Evolutionary conservation across 1,284 basidiomycete species (phyloP).

Genomic region (Boletellus deceptivus): DNA sequence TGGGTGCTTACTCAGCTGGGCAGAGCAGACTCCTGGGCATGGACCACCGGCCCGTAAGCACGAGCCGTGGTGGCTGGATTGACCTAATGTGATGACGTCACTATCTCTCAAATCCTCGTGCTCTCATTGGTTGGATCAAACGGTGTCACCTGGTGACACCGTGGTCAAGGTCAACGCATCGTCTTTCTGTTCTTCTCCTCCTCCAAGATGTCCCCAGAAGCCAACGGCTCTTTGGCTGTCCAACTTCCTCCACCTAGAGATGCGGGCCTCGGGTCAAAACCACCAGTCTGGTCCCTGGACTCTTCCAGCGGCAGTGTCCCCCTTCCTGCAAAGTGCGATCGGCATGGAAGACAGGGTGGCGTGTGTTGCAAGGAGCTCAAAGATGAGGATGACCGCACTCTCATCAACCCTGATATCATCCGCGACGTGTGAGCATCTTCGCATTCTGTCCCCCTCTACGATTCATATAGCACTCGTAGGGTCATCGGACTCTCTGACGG

Average conservation of each 20-base stretch:
- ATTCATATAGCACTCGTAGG: slow-evolving; percentile 39
- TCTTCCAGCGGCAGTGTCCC: slow-evolving; percentile 41
- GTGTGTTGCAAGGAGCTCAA: slow-evolving; percentile 84
- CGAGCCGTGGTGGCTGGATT: too few species aligned
- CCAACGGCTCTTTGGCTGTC: slow-evolving; percentile 8
- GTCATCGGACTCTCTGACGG: slow-evolving; percentile 96
- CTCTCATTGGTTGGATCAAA: neutral
- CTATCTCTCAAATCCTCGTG: too few species aligned
- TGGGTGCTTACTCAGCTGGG: too few species aligned
- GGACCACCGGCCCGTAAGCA: too few species aligned
- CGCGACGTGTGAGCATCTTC: slow-evolving; percentile 68
- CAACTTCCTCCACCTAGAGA: slow-evolving; percentile 18
- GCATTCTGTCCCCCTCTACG: neutral
- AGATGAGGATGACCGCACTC: slow-evolving; percentile 69
- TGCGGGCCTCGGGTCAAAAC: slow-evolving; percentile 27
- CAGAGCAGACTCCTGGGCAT: too few species aligned
- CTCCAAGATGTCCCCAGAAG: slow-evolving; percentile 20
- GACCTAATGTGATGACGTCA: too few species aligned
- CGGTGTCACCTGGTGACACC: too few species aligned
- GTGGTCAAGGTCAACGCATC: too few species aligned
- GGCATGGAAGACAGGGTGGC: slow-evolving; percentile 52
- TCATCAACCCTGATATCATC: slow-evolving; percentile 83
- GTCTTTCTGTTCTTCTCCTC: neutral
- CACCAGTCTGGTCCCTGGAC: slow-evolving; percentile 65
- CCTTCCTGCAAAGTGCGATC: slow-evolving; percentile 58